Evolutionary conservation across 176 grass and related monocot genomes (phyloP), one percentile per base, ranked within the genome.

Genomic region (Oryza rufipogon): DNA sequence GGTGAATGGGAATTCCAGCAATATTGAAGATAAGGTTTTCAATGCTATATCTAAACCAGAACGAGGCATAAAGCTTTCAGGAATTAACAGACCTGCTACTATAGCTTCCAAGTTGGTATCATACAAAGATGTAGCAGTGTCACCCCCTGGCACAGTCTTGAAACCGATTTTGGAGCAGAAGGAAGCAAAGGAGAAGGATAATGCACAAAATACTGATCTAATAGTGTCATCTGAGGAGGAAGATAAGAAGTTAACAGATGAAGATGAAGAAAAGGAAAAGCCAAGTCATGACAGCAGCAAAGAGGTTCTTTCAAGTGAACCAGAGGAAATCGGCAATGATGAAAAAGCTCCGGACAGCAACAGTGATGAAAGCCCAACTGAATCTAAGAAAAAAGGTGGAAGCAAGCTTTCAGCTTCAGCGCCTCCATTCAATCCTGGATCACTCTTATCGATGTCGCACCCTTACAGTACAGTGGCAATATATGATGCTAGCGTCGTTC

Each of bases 381-480:
- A 71, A 33, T 13, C 74, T 20, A 96, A 96, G 75, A 92, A 90
- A 76, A 80, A 68, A 73, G 87, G 69, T 82, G 90, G 88, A 83
- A 96, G 97, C 88, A 99, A 99, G 77, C 91, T 99, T 68, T 99
- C 97, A 77, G 97, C 97, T 83, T 99, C 90, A 67, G 97, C 97
- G 6, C 97, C 93, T 79, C 97, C 97, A 47, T 99, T 99, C 85
- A 99, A 94, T 80, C 97, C 97, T 34, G 86, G 93, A 65, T 94
- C 94, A 4, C 74, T 92, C 7, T 82, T 94, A 52, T 84, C 91
- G 12, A 73, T 98, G 89, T 91, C 87, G 19, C 92, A 93, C 66
- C 89, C 93, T 14, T 92, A 92, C 83, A 92, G 81, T 39, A 71
- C 93, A 68, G 80, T 86, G 32, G 88, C 80, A 86, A 90, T 86